These are phyloP conservation scores for Cystofilobasidium ferigula DNA, from an alignment of 768 basidiomycete genomes.

Conservation along the genomic window DNA sequence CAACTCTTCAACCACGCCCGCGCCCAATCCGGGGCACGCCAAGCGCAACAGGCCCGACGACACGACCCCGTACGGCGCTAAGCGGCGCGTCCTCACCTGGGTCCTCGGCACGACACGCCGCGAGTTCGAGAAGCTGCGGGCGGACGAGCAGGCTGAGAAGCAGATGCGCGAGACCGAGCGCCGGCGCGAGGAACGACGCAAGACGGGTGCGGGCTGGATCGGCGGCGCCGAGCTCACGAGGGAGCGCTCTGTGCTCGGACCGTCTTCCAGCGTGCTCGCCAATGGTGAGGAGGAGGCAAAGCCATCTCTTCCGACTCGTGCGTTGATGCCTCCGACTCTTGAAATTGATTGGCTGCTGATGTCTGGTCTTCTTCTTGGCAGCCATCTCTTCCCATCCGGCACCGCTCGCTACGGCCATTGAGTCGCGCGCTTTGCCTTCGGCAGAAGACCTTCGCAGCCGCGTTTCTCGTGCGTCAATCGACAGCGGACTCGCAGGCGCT, in stretches of 20 bases:
- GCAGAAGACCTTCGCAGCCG: conserved; percentile 10
- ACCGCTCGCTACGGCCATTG: conserved; percentile 4
- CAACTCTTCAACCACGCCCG: conserved; percentile 6
- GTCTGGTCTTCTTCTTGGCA: neutral
- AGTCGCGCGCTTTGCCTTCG: conserved; percentile 8
- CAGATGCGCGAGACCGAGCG: conserved; percentile 3
- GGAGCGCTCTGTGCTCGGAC: conserved; percentile 10
- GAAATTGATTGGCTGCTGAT: neutral
- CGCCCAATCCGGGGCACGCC: neutral
- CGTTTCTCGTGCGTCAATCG: conserved; percentile 9
- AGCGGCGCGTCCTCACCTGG: conserved; percentile 21
- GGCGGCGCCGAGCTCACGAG: conserved; percentile 19
- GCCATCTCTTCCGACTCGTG: neutral
- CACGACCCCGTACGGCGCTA: conserved; percentile 21
- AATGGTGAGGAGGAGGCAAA: neutral
- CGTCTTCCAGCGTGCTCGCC: neutral
- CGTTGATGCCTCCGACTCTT: neutral
- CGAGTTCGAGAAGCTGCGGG: conserved; percentile 12
- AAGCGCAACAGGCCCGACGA: conserved; percentile 23
- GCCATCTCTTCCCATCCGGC: neutral
- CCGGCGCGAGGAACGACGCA: conserved; percentile 13
- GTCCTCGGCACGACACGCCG: conserved; percentile 20
- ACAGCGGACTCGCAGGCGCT: conserved; percentile 8
- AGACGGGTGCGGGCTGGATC: conserved; percentile 17
- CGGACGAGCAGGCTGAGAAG: neutral